These are phyloP conservation scores for Panaeolus papilionaceus DNA, from an alignment of 768 basidiomycete genomes.

Conservation along the genomic window DNA sequence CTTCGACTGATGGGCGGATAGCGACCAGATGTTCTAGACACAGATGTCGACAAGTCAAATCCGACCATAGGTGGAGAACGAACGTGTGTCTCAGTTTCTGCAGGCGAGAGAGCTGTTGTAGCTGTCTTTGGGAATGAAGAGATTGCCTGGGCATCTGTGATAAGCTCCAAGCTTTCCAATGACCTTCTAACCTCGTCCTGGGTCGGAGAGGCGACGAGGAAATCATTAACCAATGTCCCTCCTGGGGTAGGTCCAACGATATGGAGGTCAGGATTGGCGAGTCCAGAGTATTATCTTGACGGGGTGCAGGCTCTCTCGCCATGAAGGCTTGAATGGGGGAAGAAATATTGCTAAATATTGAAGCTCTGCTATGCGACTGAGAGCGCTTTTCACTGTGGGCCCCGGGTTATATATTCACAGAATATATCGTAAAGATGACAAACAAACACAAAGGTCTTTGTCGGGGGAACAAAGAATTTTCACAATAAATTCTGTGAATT, in stretches of 20 bases:
- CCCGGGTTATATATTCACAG: too few relatives aligned
- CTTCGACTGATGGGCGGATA: slow-evolving; percentile 4
- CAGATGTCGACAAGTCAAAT: slow-evolving; percentile 27
- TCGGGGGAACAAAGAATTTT: too few relatives aligned
- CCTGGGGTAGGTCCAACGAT: slow-evolving; percentile 31
- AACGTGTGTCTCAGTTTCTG: slow-evolving; percentile 15
- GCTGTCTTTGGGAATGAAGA: slow-evolving; percentile 29
- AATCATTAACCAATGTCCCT: slow-evolving; percentile 22
- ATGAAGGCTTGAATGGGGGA: slow-evolving; percentile 34
- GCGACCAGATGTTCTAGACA: slow-evolving; percentile 12
- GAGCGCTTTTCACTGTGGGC: too few relatives aligned
- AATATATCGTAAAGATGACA: too few relatives aligned
- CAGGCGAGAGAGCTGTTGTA: slow-evolving; percentile 22
- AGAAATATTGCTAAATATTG: slow-evolving; percentile 41
- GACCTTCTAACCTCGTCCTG: slow-evolving; percentile 3
- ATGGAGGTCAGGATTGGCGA: slow-evolving; percentile 21
- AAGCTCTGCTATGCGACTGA: slow-evolving; percentile 31
- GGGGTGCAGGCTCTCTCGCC: slow-evolving; percentile 23
- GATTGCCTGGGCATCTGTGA: slow-evolving; percentile 22
- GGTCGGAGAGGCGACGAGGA: neutral
- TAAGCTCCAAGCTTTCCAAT: slow-evolving; percentile 16
- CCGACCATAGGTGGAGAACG: slow-evolving; percentile 24
- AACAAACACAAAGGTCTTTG: too few relatives aligned
- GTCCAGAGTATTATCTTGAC: slow-evolving; percentile 22
- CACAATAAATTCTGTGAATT: too few relatives aligned